A percentile compares a stretch with the other conserved stretches of the same genome.
Evolutionary conservation across 2,329 filamentous ascomycete species (phyloP).

Genomic region (Claviceps pazoutovae): DNA sequence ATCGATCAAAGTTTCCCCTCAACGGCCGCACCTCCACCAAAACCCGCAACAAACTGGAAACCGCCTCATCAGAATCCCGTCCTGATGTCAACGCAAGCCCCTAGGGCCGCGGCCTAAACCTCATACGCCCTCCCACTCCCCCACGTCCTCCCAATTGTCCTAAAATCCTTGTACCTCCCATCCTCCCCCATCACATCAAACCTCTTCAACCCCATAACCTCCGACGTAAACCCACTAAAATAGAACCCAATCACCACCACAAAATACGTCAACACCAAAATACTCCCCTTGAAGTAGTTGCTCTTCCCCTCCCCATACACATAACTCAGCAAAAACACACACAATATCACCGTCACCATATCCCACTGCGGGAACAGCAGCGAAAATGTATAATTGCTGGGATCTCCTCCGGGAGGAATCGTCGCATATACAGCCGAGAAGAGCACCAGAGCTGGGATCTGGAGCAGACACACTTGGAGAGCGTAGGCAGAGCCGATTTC

Average conservation of each 20-base stretch:
- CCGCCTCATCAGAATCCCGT: too few species aligned
- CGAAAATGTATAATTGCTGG: conserved; percentile 54
- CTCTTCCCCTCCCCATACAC: conserved; percentile 98
- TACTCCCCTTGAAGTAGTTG: conserved; percentile 99
- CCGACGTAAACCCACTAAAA: conserved; percentile 49
- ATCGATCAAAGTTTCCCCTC: too few species aligned
- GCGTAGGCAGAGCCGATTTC: conserved; percentile 97
- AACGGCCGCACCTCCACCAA: too few species aligned
- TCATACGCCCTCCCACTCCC: conserved; percentile 18
- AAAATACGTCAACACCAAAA: conserved; percentile 81
- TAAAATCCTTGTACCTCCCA: conserved; percentile 36
- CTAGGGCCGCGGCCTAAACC: not conserved
- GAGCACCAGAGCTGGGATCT: conserved; percentile 83
- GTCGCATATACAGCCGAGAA: conserved; percentile 66
- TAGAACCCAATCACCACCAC: conserved; percentile 90
- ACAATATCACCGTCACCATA: conserved; percentile 92
- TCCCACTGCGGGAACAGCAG: conserved; percentile 98
- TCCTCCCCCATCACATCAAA: conserved; percentile 41
- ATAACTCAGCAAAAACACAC: conserved; percentile 91
- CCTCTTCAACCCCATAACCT: conserved; percentile 29
- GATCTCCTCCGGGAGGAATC: conserved; percentile 22
- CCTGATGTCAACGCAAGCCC: too few species aligned
- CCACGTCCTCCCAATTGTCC: conserved; percentile 35
- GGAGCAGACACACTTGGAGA: conserved; percentile 85
- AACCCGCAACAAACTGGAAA: too few species aligned